phyloP scores from a whole-genome alignment of 2,329 filamentous ascomycete species.

The Sporothrix brasiliensis region DNA sequence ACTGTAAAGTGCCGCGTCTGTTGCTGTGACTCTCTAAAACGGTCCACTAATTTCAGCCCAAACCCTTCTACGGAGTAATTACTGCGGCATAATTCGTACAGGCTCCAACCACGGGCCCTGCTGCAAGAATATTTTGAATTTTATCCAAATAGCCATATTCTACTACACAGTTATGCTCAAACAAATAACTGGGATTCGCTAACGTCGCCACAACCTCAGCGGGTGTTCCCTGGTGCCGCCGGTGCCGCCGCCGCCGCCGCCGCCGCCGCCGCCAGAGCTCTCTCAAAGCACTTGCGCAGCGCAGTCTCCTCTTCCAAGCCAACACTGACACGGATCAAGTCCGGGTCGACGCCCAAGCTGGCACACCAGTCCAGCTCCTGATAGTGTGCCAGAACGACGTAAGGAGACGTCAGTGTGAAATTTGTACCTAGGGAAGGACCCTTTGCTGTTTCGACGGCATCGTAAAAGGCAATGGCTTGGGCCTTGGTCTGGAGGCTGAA shows the following conservation, averaged over 20 bases:
- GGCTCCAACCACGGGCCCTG: too few relatives aligned
- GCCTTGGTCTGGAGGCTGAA: constrained; percentile 72
- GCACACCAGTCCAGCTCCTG: constrained; percentile 88
- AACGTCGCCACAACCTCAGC: too few relatives aligned
- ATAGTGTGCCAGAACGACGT: constrained; percentile 90
- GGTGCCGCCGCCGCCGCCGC: constrained; percentile 52
- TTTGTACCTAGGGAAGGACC: constrained; percentile 95
- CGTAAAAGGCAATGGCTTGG: constrained; percentile 80
- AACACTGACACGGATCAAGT: constrained; percentile 83
- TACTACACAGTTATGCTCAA: too few relatives aligned
- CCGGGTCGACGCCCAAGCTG: constrained; percentile 76
- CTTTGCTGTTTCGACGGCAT: constrained; percentile 83
- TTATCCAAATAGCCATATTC: neutral
- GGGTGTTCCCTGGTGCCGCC: constrained; percentile 18
- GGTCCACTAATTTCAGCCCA: neutral
- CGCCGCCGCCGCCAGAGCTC: constrained; percentile 67
- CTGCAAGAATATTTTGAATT: neutral
- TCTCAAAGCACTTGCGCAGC: constrained; percentile 65
- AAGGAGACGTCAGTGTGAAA: constrained; percentile 90
- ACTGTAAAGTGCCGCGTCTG: neutral
- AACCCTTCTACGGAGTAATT: too few relatives aligned
- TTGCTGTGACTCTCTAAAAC: neutral
- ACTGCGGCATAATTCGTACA: too few relatives aligned
- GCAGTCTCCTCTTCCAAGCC: constrained; percentile 78
- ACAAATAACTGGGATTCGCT: neutral